Evolutionary conservation across 1,284 basidiomycete genomes (phyloP), one percentile per base, ranked within the genome.

Genomic region (Ceraceosorus guamensis): DNA sequence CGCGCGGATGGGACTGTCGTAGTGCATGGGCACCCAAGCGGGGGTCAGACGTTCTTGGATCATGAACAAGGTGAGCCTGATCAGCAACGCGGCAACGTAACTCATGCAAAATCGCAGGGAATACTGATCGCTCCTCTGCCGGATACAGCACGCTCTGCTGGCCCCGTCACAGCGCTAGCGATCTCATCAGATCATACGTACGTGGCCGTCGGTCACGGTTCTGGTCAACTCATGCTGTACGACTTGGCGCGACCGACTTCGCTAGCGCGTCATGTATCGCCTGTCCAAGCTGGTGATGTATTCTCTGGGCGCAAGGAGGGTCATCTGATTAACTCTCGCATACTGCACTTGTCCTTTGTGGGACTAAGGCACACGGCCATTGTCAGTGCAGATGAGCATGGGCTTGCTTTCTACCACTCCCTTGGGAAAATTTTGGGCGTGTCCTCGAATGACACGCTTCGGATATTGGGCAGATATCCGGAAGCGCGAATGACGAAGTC

Each of bases 391-490:
- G 95, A 98, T 75, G 88, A 92, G 59, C 80, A 84, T 60, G 95
- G 95, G 0, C 81, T 97, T 4, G 88, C 90, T 0, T 98, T 99
- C 78, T 97, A 91, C 76, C 93, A 97, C 77, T 89, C 87, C 53
- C 80, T 99, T 2, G 92, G 95, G 16, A 92, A 90, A 71, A 87
- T 98, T 6, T 81, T 98, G 16, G 96, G 96, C 61, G 87, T 99
- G 13, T 91, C 95, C 54, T 92, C 91, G 7, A 87, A 88, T 45
- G 95, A 99, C 75, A 91, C 90, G 10, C 83, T 98, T 39, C 85
- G 95, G 13, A 89, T 99, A 60, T 82, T 97, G 4, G 95, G 95
- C 0, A 87, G 87, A 69, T 96, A 97, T 75, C 63, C 67, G 10
- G 62, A 63, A 39, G 59, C 63, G 37, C 57, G 62, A 37, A 55